phyloP scores from a whole-genome alignment of 257 asterid genomes.

The Verbena officinalis region DNA sequence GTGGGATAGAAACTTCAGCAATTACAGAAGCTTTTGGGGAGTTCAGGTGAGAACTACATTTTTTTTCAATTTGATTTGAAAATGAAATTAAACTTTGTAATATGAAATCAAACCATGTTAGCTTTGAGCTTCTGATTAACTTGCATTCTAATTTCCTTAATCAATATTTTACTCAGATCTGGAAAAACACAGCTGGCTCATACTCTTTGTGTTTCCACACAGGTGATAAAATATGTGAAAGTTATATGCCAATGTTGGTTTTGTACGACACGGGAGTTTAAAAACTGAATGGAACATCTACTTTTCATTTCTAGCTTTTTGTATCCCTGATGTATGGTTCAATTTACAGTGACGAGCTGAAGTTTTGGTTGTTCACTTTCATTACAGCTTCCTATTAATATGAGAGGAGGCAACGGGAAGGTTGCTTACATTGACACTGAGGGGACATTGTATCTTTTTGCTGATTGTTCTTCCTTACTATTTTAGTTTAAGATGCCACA shows the following conservation, averaged over 20 bases:
- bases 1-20: conserved; percentile 86
- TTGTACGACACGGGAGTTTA: not conserved
- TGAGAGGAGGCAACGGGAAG: conserved; percentile 99
- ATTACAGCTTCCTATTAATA: conserved; percentile 84
- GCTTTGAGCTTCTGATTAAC: conserved; percentile 24
- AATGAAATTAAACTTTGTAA: not conserved
- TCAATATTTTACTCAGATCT: conserved; percentile 62
- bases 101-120: not conserved
- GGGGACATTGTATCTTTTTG: conserved; percentile 94
- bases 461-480: conserved; percentile 9
- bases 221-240: conserved; percentile 29
- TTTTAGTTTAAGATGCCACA: conserved; percentile 2
- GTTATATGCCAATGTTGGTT: not conserved
- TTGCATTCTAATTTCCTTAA: conserved; percentile 30
- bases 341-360: conserved; percentile 2
- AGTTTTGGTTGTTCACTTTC: conserved; percentile 15
- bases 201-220: conserved; percentile 95
- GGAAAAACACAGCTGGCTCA: conserved; percentile 99
- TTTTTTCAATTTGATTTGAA: conserved; percentile 14
- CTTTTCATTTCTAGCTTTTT: not conserved
- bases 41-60: conserved; percentile 60
- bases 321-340: not conserved
- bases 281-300: not conserved
- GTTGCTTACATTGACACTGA: conserved; percentile 97
- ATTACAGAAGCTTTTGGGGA: conserved; percentile 99